phyloP scores from a whole-genome alignment of 129 eudicot genomes.

The Flaveria bidentis region DNA sequence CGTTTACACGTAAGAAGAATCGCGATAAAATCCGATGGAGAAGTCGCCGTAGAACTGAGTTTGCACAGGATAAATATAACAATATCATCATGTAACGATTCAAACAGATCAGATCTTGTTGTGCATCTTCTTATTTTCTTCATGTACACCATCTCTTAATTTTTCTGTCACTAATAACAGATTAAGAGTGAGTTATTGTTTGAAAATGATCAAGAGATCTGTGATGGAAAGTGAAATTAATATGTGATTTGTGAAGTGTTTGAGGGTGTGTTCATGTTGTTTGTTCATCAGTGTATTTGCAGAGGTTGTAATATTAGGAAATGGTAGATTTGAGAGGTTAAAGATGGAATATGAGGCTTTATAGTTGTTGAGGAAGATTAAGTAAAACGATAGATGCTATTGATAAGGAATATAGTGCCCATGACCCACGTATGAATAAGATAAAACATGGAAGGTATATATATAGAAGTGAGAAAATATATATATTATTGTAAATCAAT shows the following conservation, averaged over 20 bases:
- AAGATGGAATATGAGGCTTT: not conserved
- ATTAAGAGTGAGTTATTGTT: not conserved
- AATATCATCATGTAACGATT: slow-evolving; percentile 51
- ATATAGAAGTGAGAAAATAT: not conserved
- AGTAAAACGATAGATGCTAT: not conserved
- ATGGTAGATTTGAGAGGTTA: not conserved
- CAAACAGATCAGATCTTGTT: slow-evolving; percentile 42
- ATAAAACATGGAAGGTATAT: not conserved
- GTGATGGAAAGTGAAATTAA: not conserved
- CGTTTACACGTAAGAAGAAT: slow-evolving; percentile 49
- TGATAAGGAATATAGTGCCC: not conserved
- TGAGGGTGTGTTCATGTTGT: not conserved
- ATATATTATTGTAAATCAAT: too few relatives aligned
- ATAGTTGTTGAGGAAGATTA: not conserved
- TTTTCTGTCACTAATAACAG: not conserved
- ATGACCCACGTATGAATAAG: not conserved
- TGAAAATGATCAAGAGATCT: not conserved
- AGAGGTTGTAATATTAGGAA: not conserved
- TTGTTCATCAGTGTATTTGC: not conserved
- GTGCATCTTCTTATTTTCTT: slow-evolving; percentile 17
- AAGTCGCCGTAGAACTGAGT: slow-evolving; percentile 44
- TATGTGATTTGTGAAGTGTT: not conserved
- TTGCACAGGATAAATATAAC: slow-evolving; percentile 41
- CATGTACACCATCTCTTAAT: slow-evolving; percentile 11
- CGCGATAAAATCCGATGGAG: slow-evolving; percentile 45